Base-by-base conservation (phyloP, 768 basidiomycete genomes). In the Calocera cornea region DNA sequence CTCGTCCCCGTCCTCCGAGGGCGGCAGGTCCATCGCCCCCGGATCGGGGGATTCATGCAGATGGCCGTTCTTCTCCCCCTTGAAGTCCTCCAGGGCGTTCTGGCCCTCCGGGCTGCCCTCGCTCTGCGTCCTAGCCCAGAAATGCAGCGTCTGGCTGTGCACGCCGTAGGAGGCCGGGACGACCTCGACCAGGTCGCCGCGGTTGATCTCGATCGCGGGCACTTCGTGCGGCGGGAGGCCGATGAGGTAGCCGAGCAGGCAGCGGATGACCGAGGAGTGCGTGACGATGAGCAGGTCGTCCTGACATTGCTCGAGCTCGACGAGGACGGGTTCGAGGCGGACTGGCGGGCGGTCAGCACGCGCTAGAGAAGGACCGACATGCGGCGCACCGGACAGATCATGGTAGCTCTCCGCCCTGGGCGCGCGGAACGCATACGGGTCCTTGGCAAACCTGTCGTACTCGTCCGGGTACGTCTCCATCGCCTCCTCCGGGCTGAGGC, bases 361-460 rank as follows among this genome's bases (percentile, higher is more conserved):
- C 40, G n/a, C 16, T 29, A 33, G 63, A 44, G 17, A 68, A 24
- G 8, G 36, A 5, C 50, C 10, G 41, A 34, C 36, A 50, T 60
- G 2, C 63, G 2, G 69, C 83, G 31, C 72, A 91, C 90, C 87
- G 70, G 88, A 87, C 16, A 95, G 80, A 74, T 99, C 97, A 76
- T 99, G 97, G 75, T 99, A 99, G 73, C 92, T 95, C 77, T 99
- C 97, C 5, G 95, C 95, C 47, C 94, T 82, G 0, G 94, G 94
- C 1, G 91, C 94, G 29, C 94, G 82, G 76, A 91, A 94, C 14
- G 89, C 82, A 74, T 98, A 98, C 1, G 95, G 95, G 73, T 99
- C 95, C 72, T 87, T 88, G 54, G 89, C 80, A 79, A 95, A 95
- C 29, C 92, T 82, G 70, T 89, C 89, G 91, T 91, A 98, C 75